phyloP scores from a whole-genome alignment of 331 rosid genomes.

The Ulmus americana region DNA sequence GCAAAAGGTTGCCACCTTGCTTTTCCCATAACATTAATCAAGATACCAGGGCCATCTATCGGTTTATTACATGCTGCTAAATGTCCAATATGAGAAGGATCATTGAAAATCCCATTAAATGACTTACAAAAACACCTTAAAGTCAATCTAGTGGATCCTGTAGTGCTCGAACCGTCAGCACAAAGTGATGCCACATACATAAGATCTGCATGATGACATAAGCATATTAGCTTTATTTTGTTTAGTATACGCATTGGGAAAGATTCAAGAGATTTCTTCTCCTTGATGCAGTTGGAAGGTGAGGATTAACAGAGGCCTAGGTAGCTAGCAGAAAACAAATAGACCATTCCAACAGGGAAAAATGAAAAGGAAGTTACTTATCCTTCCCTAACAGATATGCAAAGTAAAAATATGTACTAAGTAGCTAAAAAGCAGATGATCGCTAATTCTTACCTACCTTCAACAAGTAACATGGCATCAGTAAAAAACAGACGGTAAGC shows the following conservation, averaged over 20 bases:
- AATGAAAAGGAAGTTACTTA: not conserved
- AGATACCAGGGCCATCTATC: slow-evolving; percentile 55
- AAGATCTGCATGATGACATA: slow-evolving; percentile 48
- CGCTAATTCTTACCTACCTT: slow-evolving; percentile 40
- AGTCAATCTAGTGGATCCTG: slow-evolving; percentile 38
- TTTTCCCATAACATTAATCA: slow-evolving; percentile 48
- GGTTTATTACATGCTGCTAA: slow-evolving; percentile 50
- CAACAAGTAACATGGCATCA: slow-evolving; percentile 58
- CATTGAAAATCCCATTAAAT: slow-evolving; percentile 38
- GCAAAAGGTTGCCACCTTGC: slow-evolving; percentile 74
- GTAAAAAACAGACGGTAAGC: slow-evolving; percentile 58
- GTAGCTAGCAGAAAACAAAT: not conserved
- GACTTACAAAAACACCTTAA: slow-evolving; percentile 59
- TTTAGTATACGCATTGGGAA: not conserved
- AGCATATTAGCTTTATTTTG: slow-evolving; percentile 4
- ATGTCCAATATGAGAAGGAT: slow-evolving; percentile 56
- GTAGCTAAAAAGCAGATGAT: not conserved
- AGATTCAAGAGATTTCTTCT: not conserved
- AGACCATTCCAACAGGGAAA: not conserved
- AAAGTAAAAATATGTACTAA: not conserved
- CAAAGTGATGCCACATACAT: slow-evolving; percentile 42
- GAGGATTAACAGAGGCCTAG: not conserved
- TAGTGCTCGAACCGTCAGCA: slow-evolving; percentile 24
- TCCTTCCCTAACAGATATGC: not conserved
- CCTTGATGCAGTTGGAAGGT: not conserved